phyloP scores from a whole-genome alignment of 2,329 filamentous ascomycete species.

The Dothistroma septosporum region DNA sequence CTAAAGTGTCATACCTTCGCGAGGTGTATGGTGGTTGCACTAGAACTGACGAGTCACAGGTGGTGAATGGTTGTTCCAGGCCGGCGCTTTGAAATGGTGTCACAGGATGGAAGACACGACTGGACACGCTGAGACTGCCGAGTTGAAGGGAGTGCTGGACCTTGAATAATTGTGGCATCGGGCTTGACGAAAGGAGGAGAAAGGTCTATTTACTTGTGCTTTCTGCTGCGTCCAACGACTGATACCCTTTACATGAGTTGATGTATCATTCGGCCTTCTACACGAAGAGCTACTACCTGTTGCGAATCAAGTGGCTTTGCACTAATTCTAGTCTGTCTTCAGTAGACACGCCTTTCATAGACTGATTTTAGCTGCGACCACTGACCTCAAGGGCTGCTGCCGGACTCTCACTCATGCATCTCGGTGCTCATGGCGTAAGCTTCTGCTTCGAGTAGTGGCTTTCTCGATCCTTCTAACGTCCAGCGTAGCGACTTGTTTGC shows the following conservation, averaged over 20 bases:
- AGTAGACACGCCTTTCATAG: not conserved
- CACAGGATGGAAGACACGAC: slow-evolving; percentile 35
- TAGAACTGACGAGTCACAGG: slow-evolving; percentile 25
- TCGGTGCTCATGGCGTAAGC: not conserved
- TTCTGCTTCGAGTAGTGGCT: not conserved
- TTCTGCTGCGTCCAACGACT: not conserved
- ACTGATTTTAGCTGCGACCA: not conserved
- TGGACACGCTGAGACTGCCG: slow-evolving; percentile 34
- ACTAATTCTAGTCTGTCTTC: not conserved
- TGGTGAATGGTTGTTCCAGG: slow-evolving; percentile 38
- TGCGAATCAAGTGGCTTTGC: not conserved
- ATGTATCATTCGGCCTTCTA: not conserved
- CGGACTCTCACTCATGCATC: not conserved
- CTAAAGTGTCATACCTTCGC: slow-evolving; percentile 1
- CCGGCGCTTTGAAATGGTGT: slow-evolving; percentile 33
- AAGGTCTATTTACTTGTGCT: not conserved
- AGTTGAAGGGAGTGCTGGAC: slow-evolving; percentile 32
- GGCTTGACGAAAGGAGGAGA: not conserved
- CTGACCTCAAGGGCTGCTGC: not conserved
- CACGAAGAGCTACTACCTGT: not conserved
- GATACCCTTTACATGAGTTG: not conserved
- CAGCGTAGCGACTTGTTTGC: not conserved
- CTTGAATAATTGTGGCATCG: not conserved
- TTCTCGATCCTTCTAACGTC: not conserved
- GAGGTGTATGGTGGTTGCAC: not conserved